Evolutionary conservation across 192 early-diverging fungal species (phyloP), one percentile per base, ranked within the genome.

Genomic region (Ambispora gerdemannii): DNA sequence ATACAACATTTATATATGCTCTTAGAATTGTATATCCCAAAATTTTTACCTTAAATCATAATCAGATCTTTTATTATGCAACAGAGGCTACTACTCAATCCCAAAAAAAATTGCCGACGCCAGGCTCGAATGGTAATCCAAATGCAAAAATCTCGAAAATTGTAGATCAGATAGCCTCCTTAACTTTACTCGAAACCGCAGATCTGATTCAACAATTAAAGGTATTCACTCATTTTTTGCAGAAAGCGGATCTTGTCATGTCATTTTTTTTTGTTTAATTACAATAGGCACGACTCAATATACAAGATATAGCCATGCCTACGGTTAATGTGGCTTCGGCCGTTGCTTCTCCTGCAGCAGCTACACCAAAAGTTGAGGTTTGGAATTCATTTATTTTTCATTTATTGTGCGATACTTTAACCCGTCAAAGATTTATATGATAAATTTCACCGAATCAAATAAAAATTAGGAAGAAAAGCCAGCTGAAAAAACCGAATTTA

Each of bases 121-220:
- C 90, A 34, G 86, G 85, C 60, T 77, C 83, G 43, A 72, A 80
- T 59, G 80, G 77, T 50, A 80, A 77, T 25, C 77, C 72, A 22
- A 81, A 83, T 64, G 84, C 90, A 63, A 92, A 95, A 76, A 85
- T 97, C 59, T 72, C 86, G 19, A 79, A 85, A 32, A 94, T 98
- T 72, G 94, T 96, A 36, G 92, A 95, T 62, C 82, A 91, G 79
- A 95, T 98, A 74, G 87, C 93, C n/a, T 83, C 81, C 70, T 82
- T 98, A 75, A 97, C 90, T 22, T 84, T 98, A 75, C 80, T 97
- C 50, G 92, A 98, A 82, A 95, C 93, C n/a, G 90, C 94, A 27
- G 85, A 89, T 60, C 85, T 98, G 72, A 92, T 98, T 56, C 81
- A 87, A 61, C 81, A 85, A 69, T 84, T 98, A 68, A 98, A 98